Evolutionary conservation across 805 yeast genomes (phyloP).

Genomic region (Tetrapisispora taiwanensis): DNA sequence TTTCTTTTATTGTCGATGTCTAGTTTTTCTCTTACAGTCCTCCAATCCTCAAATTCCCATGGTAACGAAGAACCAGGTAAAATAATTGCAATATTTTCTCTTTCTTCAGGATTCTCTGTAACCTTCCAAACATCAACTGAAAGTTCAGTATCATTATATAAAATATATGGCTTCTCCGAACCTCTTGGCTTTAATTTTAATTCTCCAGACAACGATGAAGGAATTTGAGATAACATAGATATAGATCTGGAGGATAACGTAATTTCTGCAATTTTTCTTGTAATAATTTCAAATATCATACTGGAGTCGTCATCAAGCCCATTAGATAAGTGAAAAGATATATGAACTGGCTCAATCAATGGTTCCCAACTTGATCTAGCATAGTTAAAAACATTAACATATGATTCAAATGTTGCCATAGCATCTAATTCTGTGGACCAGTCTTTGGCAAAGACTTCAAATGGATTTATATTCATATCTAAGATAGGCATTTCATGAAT

Average conservation of each 20-base stretch:
- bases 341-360: conserved; percentile 75
- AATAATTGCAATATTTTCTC: conserved; percentile 27
- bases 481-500: conserved; percentile 82
- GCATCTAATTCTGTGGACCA: conserved; percentile 83
- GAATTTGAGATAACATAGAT: conserved; percentile 63
- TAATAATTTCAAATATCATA: conserved; percentile 55
- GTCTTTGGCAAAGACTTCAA: conserved; percentile 56
- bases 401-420: conserved; percentile 52
- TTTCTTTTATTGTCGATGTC: conserved; percentile 55
- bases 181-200: conserved; percentile 55
- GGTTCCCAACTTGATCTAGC: conserved; percentile 95
- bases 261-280: conserved; percentile 67
- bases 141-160: conserved; percentile 77
- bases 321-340: conserved; percentile 59
- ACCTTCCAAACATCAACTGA: conserved; percentile 80
- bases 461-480: conserved; percentile 65
- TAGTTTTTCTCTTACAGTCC: conserved; percentile 68
- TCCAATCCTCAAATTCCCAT: conserved; percentile 97
- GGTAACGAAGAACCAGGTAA: conserved; percentile 44
- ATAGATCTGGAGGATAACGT: conserved; percentile 75
- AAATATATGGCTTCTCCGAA: conserved; percentile 69
- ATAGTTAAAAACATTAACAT: conserved; percentile 73
- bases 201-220: conserved; percentile 45
- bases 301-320: conserved; percentile 36
- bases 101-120: conserved; percentile 25